Percentiles rank a stretch among this genome's conserved stretches.
Evolutionary conservation across 768 basidiomycete genomes (phyloP).

Genomic region (Auricularia sp.): DNA sequence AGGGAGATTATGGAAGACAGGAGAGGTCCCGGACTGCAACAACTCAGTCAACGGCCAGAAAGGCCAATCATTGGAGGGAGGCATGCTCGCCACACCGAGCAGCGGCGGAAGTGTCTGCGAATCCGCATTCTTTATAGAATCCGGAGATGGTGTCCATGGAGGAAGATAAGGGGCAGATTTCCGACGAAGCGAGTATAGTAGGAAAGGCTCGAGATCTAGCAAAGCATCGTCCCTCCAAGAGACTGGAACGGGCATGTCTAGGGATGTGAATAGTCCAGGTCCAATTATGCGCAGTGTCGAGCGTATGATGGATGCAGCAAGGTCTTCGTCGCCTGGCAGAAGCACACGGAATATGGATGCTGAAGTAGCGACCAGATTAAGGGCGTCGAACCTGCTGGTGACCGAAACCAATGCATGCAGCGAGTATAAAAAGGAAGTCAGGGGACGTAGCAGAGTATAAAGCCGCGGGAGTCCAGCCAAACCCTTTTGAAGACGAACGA

Average conservation of each 20-base stretch:
- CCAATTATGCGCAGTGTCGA: slow-evolving; percentile 16
- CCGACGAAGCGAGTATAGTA: slow-evolving; percentile 38
- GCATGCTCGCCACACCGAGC: neutral
- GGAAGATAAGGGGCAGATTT: slow-evolving; percentile 1
- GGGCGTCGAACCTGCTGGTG: neutral
- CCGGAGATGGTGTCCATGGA: slow-evolving; percentile 36
- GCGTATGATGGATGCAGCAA: slow-evolving; percentile 33
- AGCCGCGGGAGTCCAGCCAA: too few relatives aligned
- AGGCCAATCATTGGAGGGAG: slow-evolving; percentile 47
- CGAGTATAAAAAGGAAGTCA: neutral
- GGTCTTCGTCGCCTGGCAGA: slow-evolving; percentile 67
- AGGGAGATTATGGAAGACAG: slow-evolving; percentile 62
- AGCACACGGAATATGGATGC: slow-evolving; percentile 29
- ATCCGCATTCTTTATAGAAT: slow-evolving; percentile 37
- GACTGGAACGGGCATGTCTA: slow-evolving; percentile 25
- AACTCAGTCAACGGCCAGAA: slow-evolving; percentile 66
- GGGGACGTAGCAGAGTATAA: neutral
- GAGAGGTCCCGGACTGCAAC: slow-evolving; percentile 63
- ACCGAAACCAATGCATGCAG: neutral
- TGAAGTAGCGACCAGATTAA: neutral
- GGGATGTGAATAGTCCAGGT: slow-evolving; percentile 31
- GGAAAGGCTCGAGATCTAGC: slow-evolving; percentile 48
- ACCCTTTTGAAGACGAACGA: too few relatives aligned
- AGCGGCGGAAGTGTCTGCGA: too few relatives aligned
- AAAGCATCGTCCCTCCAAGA: slow-evolving; percentile 47